phyloP scores from a whole-genome alignment of 1,284 basidiomycete genomes.

The Apiotrichum gracile region DNA sequence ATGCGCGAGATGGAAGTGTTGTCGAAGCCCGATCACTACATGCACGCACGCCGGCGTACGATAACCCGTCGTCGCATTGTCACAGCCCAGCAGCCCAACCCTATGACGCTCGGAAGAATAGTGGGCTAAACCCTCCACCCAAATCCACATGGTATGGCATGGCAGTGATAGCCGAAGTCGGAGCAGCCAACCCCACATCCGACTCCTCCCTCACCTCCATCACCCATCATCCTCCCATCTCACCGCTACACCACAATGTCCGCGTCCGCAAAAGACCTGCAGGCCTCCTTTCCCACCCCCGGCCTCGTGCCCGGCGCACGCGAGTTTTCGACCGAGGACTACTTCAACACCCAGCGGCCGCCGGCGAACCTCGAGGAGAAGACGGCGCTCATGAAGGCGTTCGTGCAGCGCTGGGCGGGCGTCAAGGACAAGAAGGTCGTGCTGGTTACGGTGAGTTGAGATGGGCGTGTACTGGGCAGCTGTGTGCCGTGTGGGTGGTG shows the following conservation, averaged over 20 bases:
- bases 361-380: constrained; percentile 65
- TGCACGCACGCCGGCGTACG: too few relatives aligned
- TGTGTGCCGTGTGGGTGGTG: too few relatives aligned
- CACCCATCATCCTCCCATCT: neutral
- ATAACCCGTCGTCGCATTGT: too few relatives aligned
- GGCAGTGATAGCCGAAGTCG: too few relatives aligned
- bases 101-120: too few relatives aligned
- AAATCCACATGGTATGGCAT: too few relatives aligned
- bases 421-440: constrained; percentile 69
- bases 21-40: too few relatives aligned
- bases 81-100: too few relatives aligned
- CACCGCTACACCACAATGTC: neutral
- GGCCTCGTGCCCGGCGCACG: constrained; percentile 4
- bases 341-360: constrained; percentile 75
- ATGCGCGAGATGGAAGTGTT: too few relatives aligned
- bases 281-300: constrained; percentile 4
- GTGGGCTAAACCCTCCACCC: too few relatives aligned
- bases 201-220: neutral
- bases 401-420: constrained; percentile 62
- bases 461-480: too few relatives aligned
- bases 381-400: constrained; percentile 58
- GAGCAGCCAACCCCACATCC: too few relatives aligned
- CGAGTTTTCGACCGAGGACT: constrained; percentile 71
- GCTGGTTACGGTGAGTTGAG: constrained; percentile 74
- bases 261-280: neutral